Evolutionary conservation across 768 basidiomycete genomes (phyloP).

Genomic region (Macrolepiota dolichaula): DNA sequence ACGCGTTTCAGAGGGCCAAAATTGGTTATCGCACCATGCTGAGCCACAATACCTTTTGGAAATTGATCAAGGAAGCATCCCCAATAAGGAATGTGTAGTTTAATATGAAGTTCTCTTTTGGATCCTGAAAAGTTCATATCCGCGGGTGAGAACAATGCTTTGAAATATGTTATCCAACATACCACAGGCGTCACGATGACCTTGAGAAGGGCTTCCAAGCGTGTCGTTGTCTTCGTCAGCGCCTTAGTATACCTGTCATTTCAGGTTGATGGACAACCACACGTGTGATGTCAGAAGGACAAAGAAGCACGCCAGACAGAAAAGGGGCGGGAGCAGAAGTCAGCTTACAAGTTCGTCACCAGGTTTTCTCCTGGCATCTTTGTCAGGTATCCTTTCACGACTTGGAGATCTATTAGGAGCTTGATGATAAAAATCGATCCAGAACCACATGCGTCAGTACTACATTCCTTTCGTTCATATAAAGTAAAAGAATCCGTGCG

Average conservation of each 20-base stretch:
- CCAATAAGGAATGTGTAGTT: slow-evolving; percentile 95
- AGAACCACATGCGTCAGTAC: not conserved
- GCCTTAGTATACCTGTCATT: slow-evolving; percentile 72
- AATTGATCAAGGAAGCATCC: slow-evolving; percentile 94
- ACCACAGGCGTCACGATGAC: slow-evolving; percentile 93
- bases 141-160: not conserved
- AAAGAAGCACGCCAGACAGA: not conserved
- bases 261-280: not conserved
- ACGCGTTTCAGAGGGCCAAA: not conserved
- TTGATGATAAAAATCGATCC: slow-evolving; percentile 5
- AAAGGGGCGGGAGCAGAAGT: not conserved
- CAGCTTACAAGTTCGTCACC: slow-evolving; percentile 48
- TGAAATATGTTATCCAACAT: slow-evolving; percentile 23
- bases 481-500: not conserved
- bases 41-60: slow-evolving; percentile 75
- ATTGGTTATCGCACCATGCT: not conserved
- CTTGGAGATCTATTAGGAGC: slow-evolving; percentile 86
- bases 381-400: slow-evolving; percentile 76
- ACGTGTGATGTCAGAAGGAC: slow-evolving; percentile 7
- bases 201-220: slow-evolving; percentile 90
- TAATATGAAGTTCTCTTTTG: slow-evolving; percentile 89
- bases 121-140: slow-evolving; percentile 53
- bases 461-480: not conserved
- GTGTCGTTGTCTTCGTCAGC: slow-evolving; percentile 74
- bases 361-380: slow-evolving; percentile 78